phyloP scores from a whole-genome alignment of 352 stramenopile genomes.

The Phytopythium chamaehyphon region DNA sequence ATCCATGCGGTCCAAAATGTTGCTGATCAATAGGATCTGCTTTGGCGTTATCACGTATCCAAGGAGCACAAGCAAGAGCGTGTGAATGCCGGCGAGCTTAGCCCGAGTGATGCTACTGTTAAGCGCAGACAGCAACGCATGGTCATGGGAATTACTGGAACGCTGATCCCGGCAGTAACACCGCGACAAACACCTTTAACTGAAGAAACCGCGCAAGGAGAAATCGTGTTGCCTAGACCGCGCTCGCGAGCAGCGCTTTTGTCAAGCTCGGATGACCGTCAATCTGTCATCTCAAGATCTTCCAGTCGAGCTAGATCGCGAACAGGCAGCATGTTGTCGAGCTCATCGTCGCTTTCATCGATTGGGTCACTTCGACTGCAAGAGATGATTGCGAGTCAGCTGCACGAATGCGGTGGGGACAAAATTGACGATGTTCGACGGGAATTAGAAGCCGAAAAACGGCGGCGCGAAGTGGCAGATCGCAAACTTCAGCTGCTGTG shows the following conservation, averaged over 20 bases:
- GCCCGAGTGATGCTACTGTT: slow-evolving; percentile 16
- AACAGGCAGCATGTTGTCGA: background rate
- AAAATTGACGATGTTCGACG: slow-evolving; percentile 23
- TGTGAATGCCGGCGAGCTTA: slow-evolving; percentile 29
- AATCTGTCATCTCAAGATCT: background rate
- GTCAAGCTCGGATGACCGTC: too few relatives aligned
- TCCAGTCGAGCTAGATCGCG: background rate
- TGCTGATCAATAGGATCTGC: too few relatives aligned
- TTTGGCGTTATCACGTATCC: slow-evolving; percentile 43
- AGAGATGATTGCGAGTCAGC: slow-evolving; percentile 34
- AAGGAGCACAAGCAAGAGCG: slow-evolving; percentile 48
- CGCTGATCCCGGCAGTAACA: slow-evolving; percentile 40
- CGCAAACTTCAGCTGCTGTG: slow-evolving; percentile 38
- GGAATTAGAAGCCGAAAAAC: slow-evolving; percentile 25
- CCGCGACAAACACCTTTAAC: slow-evolving; percentile 12
- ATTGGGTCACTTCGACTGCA: slow-evolving; percentile 25
- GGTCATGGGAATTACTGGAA: slow-evolving; percentile 44
- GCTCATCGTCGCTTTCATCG: slow-evolving; percentile 12
- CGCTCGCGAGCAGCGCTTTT: too few relatives aligned
- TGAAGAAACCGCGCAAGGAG: background rate
- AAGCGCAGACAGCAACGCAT: slow-evolving; percentile 33
- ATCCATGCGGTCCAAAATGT: too few relatives aligned
- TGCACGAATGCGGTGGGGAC: slow-evolving; percentile 24
- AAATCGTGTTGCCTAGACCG: background rate
- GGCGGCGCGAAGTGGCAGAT: slow-evolving; percentile 35